These are phyloP conservation scores for Pholiota microspora DNA, from an alignment of 768 basidiomycete genomes.

Conservation along the genomic window DNA sequence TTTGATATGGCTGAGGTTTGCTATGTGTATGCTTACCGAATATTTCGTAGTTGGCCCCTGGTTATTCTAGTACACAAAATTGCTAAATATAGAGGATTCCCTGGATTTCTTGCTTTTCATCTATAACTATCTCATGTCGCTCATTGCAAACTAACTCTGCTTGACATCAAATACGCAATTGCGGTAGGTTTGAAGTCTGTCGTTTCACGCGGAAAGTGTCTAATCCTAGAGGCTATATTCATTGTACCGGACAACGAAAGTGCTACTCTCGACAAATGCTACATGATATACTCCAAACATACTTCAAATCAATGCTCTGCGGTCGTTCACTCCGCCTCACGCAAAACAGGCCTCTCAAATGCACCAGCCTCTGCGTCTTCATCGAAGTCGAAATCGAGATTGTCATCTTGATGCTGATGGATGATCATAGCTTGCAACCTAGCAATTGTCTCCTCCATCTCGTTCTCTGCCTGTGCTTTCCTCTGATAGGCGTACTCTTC, in stretches of 20 bases:
- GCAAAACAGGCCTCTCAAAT: constrained; percentile 29
- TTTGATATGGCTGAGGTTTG: neutral
- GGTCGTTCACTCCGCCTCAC: constrained; percentile 30
- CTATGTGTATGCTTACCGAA: neutral
- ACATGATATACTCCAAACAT: too few relatives aligned
- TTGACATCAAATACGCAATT: too few relatives aligned
- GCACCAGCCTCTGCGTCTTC: constrained; percentile 26
- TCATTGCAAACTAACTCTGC: too few relatives aligned
- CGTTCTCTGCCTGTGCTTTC: constrained; percentile 24
- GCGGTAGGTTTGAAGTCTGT: too few relatives aligned
- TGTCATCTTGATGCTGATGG: constrained; percentile 25
- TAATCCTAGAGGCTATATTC: too few relatives aligned
- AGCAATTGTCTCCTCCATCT: constrained; percentile 36
- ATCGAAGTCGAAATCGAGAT: constrained; percentile 24
- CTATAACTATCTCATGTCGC: too few relatives aligned
- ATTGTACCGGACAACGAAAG: too few relatives aligned
- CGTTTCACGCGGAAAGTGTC: too few relatives aligned
- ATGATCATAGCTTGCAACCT: constrained; percentile 33
- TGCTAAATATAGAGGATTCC: too few relatives aligned
- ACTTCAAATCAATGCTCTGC: too few relatives aligned
- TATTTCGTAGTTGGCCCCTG: constrained; percentile 33
- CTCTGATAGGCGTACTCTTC: constrained; percentile 32
- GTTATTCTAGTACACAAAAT: constrained; percentile 35
- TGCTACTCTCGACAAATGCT: too few relatives aligned
- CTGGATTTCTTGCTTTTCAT: too few relatives aligned